Percentiles rank a stretch among this genome's conserved stretches.
phyloP scores from a whole-genome alignment of 2,329 filamentous ascomycete species.

The Boeremia exigua region DNA sequence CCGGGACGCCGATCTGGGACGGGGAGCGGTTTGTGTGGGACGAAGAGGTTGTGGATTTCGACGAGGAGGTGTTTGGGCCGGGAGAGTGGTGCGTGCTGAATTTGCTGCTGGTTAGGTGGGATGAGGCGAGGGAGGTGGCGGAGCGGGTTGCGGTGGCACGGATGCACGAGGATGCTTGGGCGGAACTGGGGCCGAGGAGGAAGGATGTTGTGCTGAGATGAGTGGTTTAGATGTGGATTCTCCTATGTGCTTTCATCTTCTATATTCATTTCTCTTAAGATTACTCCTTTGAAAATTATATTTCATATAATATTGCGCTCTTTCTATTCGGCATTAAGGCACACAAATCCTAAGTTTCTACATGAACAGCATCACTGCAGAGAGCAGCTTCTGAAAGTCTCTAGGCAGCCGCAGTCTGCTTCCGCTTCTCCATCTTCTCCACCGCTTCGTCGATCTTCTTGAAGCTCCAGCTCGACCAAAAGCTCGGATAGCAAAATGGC shows the following conservation, averaged over 20 bases:
- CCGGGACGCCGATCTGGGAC: conserved; percentile 43
- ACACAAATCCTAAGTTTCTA: neutral
- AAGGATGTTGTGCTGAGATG: conserved; percentile 37
- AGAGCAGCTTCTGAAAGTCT: neutral
- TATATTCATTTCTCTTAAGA: no score
- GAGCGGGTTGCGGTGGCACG: conserved; percentile 40
- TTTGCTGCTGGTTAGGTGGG: conserved; percentile 42
- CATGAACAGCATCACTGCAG: no score
- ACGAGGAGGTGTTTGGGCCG: conserved; percentile 26
- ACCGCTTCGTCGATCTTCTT: conserved; percentile 49
- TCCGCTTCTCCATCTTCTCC: conserved; percentile 33
- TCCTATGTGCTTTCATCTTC: neutral
- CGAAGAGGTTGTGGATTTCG: conserved; percentile 34
- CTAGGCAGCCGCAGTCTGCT: neutral
- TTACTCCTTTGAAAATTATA: no score
- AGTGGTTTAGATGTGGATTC: neutral
- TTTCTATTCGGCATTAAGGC: no score
- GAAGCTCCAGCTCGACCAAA: conserved; percentile 44
- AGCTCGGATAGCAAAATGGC: conserved; percentile 52
- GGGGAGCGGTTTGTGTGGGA: conserved; percentile 37
- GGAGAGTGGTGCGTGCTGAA: conserved; percentile 44
- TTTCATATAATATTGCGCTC: no score
- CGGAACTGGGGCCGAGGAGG: conserved; percentile 20
- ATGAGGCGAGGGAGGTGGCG: conserved; percentile 23
- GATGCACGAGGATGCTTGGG: conserved; percentile 44